Conservation (phyloP, 1,284 basidiomycete species). For the Taiwanofungus camphoratus region DNA sequence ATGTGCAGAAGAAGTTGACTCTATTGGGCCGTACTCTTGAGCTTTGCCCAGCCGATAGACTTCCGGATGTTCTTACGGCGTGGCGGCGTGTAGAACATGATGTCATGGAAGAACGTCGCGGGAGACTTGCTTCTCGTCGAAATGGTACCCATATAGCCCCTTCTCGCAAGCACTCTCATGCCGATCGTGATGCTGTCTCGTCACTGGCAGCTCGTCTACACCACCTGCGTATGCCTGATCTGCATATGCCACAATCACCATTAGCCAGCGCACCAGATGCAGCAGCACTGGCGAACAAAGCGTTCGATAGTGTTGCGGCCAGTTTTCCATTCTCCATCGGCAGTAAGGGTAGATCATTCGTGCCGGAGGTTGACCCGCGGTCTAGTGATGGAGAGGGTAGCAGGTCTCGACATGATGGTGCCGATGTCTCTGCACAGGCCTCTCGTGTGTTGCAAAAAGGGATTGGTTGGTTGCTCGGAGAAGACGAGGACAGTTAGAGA, state of each 20-base stretch:
- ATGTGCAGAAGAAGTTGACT: constrained; percentile 58
- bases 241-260: constrained; percentile 61
- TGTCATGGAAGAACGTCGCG: constrained; percentile 43
- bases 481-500: constrained; percentile 44
- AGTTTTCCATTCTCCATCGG: constrained; percentile 64
- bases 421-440: constrained; percentile 67
- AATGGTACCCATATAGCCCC: constrained; percentile 9
- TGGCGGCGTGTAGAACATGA: constrained; percentile 71
- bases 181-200: constrained; percentile 28
- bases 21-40: constrained; percentile 82
- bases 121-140: constrained; percentile 16
- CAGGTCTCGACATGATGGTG: constrained; percentile 47
- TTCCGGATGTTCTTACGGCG: constrained; percentile 64
- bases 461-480: constrained; percentile 84
- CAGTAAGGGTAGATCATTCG: constrained; percentile 40
- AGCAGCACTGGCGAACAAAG: constrained; percentile 65
- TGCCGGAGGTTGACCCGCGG: constrained; percentile 37
- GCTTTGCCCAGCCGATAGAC: constrained; percentile 78
- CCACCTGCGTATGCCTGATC: constrained; percentile 31
- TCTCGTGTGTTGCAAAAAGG: constrained; percentile 72
- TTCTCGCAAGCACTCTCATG: constrained; percentile 12
- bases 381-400: constrained; percentile 37
- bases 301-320: constrained; percentile 72
- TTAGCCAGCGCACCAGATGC: constrained; percentile 60
- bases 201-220: constrained; percentile 58